Evolutionary conservation across 1,284 basidiomycete genomes (phyloP).

Genomic region (Papiliotrema flavescens): DNA sequence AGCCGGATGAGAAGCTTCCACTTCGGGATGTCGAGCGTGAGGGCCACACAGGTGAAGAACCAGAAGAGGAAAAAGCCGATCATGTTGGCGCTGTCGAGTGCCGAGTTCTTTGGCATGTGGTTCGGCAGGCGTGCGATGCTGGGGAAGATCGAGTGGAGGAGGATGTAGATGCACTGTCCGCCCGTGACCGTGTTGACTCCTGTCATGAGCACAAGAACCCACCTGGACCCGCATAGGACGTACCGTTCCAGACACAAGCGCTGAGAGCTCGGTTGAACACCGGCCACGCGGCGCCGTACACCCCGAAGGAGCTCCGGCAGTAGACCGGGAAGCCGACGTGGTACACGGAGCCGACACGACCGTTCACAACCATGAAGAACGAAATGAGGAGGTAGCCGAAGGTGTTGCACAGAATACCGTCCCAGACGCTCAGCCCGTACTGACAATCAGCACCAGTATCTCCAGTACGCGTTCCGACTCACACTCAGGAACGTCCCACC

Average conservation of each 20-base stretch:
- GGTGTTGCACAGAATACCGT: constrained; percentile 28
- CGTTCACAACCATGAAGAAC: constrained; percentile 38
- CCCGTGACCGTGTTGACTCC: constrained; percentile 30
- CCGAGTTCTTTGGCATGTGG: constrained; percentile 62
- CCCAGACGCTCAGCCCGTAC: constrained; percentile 29
- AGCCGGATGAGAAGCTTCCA: constrained; percentile 31
- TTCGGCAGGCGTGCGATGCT: constrained; percentile 66
- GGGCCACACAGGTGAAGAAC: constrained; percentile 66
- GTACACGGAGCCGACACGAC: constrained; percentile 33
- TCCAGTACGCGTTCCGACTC: not conserved
- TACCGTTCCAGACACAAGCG: constrained; percentile 62
- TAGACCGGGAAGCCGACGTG: constrained; percentile 58
- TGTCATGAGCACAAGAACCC: not conserved
- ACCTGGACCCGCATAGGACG: too few relatives aligned
- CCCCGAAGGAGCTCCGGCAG: constrained; percentile 67
- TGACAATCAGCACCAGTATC: not conserved
- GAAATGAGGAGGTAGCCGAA: constrained; percentile 31
- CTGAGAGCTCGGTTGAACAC: constrained; percentile 72
- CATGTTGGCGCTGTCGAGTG: constrained; percentile 34
- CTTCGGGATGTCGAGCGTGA: constrained; percentile 73
- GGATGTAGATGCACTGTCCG: constrained; percentile 62
- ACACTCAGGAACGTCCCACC: constrained; percentile 27
- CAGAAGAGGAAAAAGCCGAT: constrained; percentile 6
- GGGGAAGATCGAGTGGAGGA: constrained; percentile 70
- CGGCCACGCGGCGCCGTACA: constrained; percentile 78